Base-by-base conservation (phyloP, 148 eudicot genomes). In the Cornus kousa region DNA sequence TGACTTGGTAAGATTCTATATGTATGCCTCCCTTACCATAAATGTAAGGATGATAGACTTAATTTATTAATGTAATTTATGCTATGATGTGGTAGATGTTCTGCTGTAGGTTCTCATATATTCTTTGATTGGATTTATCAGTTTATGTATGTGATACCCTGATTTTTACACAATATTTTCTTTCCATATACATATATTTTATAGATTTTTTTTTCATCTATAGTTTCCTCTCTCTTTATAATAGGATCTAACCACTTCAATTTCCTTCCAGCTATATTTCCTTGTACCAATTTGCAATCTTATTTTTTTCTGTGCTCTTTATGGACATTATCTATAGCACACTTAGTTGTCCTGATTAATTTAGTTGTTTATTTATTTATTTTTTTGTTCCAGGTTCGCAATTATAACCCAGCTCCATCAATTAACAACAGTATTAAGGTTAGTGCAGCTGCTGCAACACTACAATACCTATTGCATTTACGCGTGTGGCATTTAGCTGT, bases 371-470 rank as follows among this genome's bases (percentile, higher is more conserved):
- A 48, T 65, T 9, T 70, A 81, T 28, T 28, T 28, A 0, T 35
- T 35, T 69, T 79, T 65, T 60, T 85, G 79, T 43, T 75, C 73
- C 89, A 93, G 97, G 99, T 96, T 55, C 91, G 94, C 78, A 96
- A 93, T 87, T 92, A 90, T 80, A 82, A 86, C 75, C 97, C 94
- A 1, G 75, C 83, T 39, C 98, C 99, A 76, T 74, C 97, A 73
- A 87, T 96, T 48, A 96, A 96, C 89, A 96, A 90, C 75, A 96
- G 98, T 78, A 96, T 96, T 74, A 96, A 93, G 95, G 99, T 92
- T 70, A 35, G 86, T 83, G 86, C 48, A 43, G 8, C 48, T 82
- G 28, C 19, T 9, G 31, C 60, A 7, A 70, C 10, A 59, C 66
- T 13, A 53, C 59, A 16, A 53, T 53, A 53, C 59, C 14, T 16